Evolutionary conservation across 1,284 basidiomycete species (phyloP).

Genomic region (Flammula alnicola): DNA sequence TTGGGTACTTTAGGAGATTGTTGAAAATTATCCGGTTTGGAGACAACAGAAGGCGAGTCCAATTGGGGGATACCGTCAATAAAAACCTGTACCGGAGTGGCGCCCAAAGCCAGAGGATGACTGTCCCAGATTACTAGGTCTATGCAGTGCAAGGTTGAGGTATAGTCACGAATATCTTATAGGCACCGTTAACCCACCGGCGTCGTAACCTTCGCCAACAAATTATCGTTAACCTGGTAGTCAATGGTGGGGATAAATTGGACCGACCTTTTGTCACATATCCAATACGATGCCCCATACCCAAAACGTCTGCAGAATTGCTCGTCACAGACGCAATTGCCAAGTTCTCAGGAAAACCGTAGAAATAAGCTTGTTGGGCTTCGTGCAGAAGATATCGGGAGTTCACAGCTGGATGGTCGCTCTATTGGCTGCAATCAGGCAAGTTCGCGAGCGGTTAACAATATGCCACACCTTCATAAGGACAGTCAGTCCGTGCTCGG

Average conservation of each 20-base stretch:
- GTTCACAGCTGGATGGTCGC: constrained; percentile 75
- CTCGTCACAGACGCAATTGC: constrained; percentile 76
- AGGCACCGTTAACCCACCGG: too few species aligned
- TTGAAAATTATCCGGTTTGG: constrained; percentile 56
- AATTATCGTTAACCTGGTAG: not conserved
- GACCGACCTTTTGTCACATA: constrained; percentile 44
- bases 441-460: constrained; percentile 1
- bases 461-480: constrained; percentile 59
- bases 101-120: constrained; percentile 79
- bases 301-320: constrained; percentile 47
- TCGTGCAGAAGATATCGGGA: constrained; percentile 85
- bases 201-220: constrained; percentile 5
- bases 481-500: constrained; percentile 67
- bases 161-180: too few species aligned
- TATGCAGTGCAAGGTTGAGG: too few species aligned
- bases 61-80: constrained; percentile 73
- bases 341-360: constrained; percentile 64
- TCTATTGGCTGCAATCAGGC: constrained; percentile 43
- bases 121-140: constrained; percentile 92
- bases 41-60: constrained; percentile 39
- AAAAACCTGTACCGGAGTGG: constrained; percentile 72
- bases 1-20: constrained; percentile 58
- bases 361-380: constrained; percentile 88
- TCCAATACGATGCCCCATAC: constrained; percentile 52
- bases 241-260: not conserved